These are phyloP conservation scores for Fusarium fujikuroi DNA, from an alignment of 2,329 filamentous ascomycete genomes.

Conservation along the genomic window DNA sequence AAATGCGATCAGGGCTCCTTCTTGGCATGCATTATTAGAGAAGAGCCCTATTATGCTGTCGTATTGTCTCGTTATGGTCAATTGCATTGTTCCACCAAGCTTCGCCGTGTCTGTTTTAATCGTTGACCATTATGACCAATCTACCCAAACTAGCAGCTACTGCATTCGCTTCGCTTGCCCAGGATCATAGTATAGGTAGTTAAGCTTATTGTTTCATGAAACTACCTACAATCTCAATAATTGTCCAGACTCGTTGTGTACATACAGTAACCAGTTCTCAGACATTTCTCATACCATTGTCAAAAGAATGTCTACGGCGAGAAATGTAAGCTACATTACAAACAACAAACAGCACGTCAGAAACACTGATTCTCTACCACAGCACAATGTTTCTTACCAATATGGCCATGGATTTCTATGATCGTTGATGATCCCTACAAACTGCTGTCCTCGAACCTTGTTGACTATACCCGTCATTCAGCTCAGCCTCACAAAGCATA, in stretches of 20 bases:
- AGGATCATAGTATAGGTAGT: background rate
- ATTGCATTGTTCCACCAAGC: background rate
- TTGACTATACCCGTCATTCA: background rate
- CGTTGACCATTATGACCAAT: background rate
- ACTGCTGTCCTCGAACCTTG: background rate
- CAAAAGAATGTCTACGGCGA: background rate
- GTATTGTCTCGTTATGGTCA: background rate
- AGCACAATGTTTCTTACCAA: background rate
- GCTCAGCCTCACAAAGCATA: background rate
- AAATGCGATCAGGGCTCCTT: background rate
- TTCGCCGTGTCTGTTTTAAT: background rate
- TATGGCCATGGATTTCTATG: background rate
- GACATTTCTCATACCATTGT: background rate
- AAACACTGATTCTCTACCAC: no score
- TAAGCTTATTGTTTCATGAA: background rate
- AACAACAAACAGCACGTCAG: background rate
- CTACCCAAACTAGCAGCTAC: background rate
- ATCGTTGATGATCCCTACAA: background rate
- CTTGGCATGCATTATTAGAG: background rate
- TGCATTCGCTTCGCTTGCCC: background rate
- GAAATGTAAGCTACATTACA: background rate
- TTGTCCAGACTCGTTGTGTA: background rate
- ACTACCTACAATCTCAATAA: background rate
- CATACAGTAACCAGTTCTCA: background rate
- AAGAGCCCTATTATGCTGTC: background rate